Conservation (phyloP, 495 filamentous ascomycete species). For the Friedmanniomyces endolithicus region DNA sequence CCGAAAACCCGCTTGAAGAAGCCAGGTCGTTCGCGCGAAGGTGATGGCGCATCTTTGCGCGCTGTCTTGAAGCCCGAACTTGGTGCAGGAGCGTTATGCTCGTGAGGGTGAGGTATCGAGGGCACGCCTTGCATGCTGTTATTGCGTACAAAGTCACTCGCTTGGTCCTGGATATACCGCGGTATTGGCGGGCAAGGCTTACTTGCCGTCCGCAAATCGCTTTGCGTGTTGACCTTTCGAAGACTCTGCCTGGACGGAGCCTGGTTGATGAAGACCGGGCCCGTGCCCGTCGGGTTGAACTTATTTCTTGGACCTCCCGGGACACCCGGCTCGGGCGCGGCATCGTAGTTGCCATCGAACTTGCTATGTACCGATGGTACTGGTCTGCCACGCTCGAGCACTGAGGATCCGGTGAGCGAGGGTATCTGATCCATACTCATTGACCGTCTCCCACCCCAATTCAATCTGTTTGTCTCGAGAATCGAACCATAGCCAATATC, state of each 20-base stretch:
- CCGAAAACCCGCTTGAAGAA: constrained; percentile 92
- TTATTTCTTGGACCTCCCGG: constrained; percentile 63
- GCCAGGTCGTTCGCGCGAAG: constrained; percentile 61
- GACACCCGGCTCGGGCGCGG: constrained; percentile 79
- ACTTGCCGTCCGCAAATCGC: constrained; percentile 10
- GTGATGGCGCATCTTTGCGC: constrained; percentile 33
- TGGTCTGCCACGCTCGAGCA: constrained; percentile 26
- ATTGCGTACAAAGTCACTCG: constrained; percentile 28
- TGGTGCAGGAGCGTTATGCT: not conserved
- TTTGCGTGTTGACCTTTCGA: constrained; percentile 18
- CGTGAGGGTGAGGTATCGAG: constrained; percentile 3
- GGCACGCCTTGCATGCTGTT: constrained; percentile 18
- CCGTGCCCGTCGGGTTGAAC: constrained; percentile 37
- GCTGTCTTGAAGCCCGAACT: constrained; percentile 4
- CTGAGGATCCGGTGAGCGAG: constrained; percentile 2
- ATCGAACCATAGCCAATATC: constrained; percentile 50
- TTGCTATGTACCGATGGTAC: constrained; percentile 15
- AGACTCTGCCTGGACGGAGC: constrained; percentile 1
- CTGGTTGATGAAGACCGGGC: constrained; percentile 19
- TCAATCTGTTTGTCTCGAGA: constrained; percentile 42
- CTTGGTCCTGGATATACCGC: constrained; percentile 25
- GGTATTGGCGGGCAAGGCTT: constrained; percentile 6
- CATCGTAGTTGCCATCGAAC: constrained; percentile 52
- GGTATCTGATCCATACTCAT: constrained; percentile 63
- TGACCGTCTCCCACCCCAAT: constrained; percentile 47